A percentile compares a stretch with the other conserved stretches of the same genome.
Evolutionary conservation across 208 protist genomes (phyloP).

Genomic region (Wallacemonas sp.): DNA sequence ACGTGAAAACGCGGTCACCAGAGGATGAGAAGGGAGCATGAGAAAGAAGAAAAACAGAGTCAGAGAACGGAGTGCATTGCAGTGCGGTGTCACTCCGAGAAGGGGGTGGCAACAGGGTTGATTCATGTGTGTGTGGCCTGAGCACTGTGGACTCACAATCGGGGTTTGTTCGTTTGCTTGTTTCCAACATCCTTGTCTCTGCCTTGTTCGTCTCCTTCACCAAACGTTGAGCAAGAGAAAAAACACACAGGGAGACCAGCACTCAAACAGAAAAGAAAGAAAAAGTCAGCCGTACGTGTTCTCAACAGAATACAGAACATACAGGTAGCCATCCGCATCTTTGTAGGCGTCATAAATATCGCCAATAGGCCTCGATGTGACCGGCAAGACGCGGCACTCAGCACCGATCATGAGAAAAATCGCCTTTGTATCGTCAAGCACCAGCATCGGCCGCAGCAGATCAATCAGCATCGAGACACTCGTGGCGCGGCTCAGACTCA

Average conservation of each 20-base stretch:
- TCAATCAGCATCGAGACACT: constrained; percentile 79
- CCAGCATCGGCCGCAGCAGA: constrained; percentile 78
- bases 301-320: constrained; percentile 5
- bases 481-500: constrained; percentile 24
- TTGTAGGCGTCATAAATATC: constrained; percentile 38
- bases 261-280: not conserved
- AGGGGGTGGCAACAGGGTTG: too few species aligned
- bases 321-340: constrained; percentile 89
- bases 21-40: not conserved
- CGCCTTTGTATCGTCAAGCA: constrained; percentile 63
- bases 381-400: not conserved
- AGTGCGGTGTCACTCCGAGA: too few species aligned
- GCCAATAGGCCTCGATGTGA: constrained; percentile 1
- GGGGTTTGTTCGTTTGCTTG: too few species aligned
- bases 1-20: too few species aligned
- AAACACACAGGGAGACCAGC: not conserved
- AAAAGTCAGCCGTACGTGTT: constrained; percentile 3
- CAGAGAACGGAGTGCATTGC: not conserved
- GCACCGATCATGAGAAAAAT: constrained; percentile 85
- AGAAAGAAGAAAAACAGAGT: not conserved
- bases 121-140: too few species aligned
- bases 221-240: not conserved
- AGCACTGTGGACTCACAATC: too few species aligned
- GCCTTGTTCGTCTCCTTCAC: too few species aligned
- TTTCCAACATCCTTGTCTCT: too few species aligned